Base-by-base conservation (phyloP, 1,139 yeast genomes). In the Geotrichum klebahnii region DNA sequence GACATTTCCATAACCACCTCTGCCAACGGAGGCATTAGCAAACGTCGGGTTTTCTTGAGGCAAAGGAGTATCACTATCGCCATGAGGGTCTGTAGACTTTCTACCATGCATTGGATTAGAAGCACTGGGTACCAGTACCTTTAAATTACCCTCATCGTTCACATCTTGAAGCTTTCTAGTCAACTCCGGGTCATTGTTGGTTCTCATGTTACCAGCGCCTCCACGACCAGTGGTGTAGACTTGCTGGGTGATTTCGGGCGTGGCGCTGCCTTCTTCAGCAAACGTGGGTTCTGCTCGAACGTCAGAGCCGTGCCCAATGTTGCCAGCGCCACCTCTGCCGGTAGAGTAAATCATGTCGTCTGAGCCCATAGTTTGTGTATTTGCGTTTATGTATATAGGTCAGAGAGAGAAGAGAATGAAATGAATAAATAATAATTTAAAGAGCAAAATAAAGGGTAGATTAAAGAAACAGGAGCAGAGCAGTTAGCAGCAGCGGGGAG, bases 301-400 rank as follows among this genome's bases (percentile, higher is more conserved):
- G 40, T 61, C 62, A n/a, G n/a, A n/a, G 6, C 80, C 69, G 1
- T 72, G 58, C 57, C 76, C 73, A 51, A 84, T 80, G 63, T 84
- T 84, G 6, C 92, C 92, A 0, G 86, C 85, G 3, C 94, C 92
- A 8, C 94, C 94, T 56, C 94, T 74, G 12, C 92, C 92, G 0
- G 88, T 82, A 16, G 84, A 78, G 57, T 74, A 22, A 22, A 24
- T 26, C 10, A 9, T n/a, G 4, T 37, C 41, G 17, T 10, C 6
- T 22, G 12, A 29, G 28, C 20, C 38, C 19, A 33, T 17, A n/a
- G 23, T 35, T 9, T 36, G 39, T 33, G 36, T 33, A n/a, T 33
- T 6, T 33, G 36, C 14, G 36, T 33, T 6, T 14, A n/a, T 33
- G 36, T 33, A n/a, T 33, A n/a, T n/a, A n/a, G 8, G 31, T 28